Conservation (phyloP, 768 basidiomycete genomes). For the Psilocybe azurescens region DNA sequence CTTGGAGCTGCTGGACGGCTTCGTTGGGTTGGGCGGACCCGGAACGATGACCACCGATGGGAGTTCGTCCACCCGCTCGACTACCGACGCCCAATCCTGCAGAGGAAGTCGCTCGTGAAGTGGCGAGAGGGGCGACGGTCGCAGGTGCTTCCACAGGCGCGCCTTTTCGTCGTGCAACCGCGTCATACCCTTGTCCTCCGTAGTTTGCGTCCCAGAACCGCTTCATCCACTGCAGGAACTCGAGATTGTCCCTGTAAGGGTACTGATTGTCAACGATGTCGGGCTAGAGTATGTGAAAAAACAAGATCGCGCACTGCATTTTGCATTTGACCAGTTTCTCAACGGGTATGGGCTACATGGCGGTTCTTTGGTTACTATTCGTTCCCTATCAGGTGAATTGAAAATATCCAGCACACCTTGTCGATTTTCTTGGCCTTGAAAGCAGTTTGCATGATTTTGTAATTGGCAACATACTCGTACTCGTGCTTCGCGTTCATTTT, state of each 20-base stretch:
- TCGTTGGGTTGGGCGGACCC: slow-evolving; percentile 73
- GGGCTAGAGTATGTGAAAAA: neutral
- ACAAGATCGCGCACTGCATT: slow-evolving; percentile 81
- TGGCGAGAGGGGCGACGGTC: slow-evolving; percentile 71
- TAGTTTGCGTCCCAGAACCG: slow-evolving; percentile 95
- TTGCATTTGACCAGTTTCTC: slow-evolving; percentile 96
- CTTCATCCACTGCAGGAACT: slow-evolving; percentile 97
- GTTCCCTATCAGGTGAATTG: neutral
- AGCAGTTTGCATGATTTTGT: slow-evolving; percentile 90
- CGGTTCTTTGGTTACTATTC: neutral
- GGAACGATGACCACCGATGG: slow-evolving; percentile 69
- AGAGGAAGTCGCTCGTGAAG: slow-evolving; percentile 41
- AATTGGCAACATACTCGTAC: slow-evolving; percentile 95
- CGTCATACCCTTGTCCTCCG: slow-evolving; percentile 86
- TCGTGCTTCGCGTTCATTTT: slow-evolving; percentile 97
- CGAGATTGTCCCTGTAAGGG: slow-evolving; percentile 87
- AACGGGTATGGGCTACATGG: slow-evolving; percentile 87
- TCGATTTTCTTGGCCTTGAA: slow-evolving; percentile 96
- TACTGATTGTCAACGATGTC: neutral
- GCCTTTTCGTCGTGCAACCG: slow-evolving; percentile 81
- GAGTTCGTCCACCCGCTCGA: slow-evolving; percentile 74
- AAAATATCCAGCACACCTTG: slow-evolving; percentile 58
- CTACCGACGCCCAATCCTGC: slow-evolving; percentile 30
- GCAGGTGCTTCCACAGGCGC: slow-evolving; percentile 78
- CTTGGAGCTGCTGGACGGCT: slow-evolving; percentile 68